Evolutionary conservation across 306 rosid species (phyloP).

Genomic region (Prunus kanzakura): DNA sequence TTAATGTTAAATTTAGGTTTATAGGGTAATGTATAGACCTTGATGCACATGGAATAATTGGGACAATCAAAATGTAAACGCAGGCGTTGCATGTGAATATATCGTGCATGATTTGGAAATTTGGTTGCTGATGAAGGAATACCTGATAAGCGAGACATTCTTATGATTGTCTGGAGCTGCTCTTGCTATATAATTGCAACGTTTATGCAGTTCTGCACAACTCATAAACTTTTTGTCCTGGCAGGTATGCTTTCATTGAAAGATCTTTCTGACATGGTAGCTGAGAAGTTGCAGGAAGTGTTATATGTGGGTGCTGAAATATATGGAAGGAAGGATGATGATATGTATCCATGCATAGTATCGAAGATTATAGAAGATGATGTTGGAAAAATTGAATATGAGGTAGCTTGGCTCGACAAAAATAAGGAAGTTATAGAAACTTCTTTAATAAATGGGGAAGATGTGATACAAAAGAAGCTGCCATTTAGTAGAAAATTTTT

Average conservation of each 20-base stretch:
- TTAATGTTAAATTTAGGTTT: not conserved
- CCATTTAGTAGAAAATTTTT: slow-evolving; percentile 71
- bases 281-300: slow-evolving; percentile 54
- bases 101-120: not conserved
- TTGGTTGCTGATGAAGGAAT: not conserved
- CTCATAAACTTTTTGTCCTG: slow-evolving; percentile 23
- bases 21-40: not conserved
- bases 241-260: slow-evolving; percentile 83
- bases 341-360: slow-evolving; percentile 61
- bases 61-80: not conserved
- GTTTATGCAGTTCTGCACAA: not conserved
- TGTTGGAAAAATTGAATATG: slow-evolving; percentile 43
- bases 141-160: not conserved
- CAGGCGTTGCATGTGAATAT: not conserved
- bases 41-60: not conserved
- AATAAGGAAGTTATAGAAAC: slow-evolving; percentile 53
- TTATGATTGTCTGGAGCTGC: not conserved
- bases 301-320: slow-evolving; percentile 76
- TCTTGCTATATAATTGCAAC: not conserved
- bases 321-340: slow-evolving; percentile 60
- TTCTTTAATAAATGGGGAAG: slow-evolving; percentile 40
- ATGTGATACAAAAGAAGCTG: slow-evolving; percentile 68
- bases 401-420: slow-evolving; percentile 79
- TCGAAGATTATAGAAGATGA: slow-evolving; percentile 50
- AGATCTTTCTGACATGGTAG: slow-evolving; percentile 76